A percentile compares a stretch with the other conserved stretches of the same genome.
phyloP scores from a whole-genome alignment of 2,329 filamentous ascomycete genomes.

The Penicillium expansum region DNA sequence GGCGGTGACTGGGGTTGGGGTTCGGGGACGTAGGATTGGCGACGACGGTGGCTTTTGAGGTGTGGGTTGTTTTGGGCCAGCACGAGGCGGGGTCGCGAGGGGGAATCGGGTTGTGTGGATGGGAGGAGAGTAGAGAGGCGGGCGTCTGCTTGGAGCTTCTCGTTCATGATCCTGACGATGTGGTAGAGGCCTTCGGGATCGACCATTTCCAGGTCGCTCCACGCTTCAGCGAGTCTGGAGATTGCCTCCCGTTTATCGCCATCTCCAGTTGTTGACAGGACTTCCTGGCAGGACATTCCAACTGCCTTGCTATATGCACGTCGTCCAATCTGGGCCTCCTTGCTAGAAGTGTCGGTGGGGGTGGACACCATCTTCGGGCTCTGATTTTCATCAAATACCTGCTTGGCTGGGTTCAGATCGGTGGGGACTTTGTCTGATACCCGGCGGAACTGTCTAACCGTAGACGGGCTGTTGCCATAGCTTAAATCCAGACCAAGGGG shows the following conservation, averaged over 20 bases:
- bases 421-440: constrained; percentile 66
- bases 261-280: constrained; percentile 73
- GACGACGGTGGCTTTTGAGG: constrained; percentile 71
- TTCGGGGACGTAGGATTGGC: constrained; percentile 50
- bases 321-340: constrained; percentile 79
- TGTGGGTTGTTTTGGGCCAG: constrained; percentile 82
- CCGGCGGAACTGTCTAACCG: constrained; percentile 84
- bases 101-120: constrained; percentile 40
- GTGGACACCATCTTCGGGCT: constrained; percentile 36
- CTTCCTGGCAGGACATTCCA: constrained; percentile 78
- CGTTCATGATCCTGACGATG: constrained; percentile 72
- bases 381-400: constrained; percentile 41
- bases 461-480: constrained; percentile 90
- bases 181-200: constrained; percentile 91
- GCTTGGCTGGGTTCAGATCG: constrained; percentile 24
- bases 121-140: constrained; percentile 41
- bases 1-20: constrained; percentile 39
- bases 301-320: constrained; percentile 77
- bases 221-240: constrained; percentile 78
- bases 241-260: constrained; percentile 78
- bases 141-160: constrained; percentile 59
- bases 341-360: constrained; percentile 50
- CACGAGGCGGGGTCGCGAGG: constrained; percentile 62
- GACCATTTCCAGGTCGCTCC: constrained; percentile 75
- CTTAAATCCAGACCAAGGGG: constrained; percentile 86